Conservation (phyloP, 306 rosid species). For the Cucumis sativus region Cucumber_9930_V3 NC_026655.2:21722501-21723000, state of each 20-base stretch:
- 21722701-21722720: conserved; percentile 95
- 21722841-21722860: neutral
- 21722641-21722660: conserved; percentile 86
- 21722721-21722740: neutral
- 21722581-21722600: neutral
- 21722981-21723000: conserved; percentile 94
- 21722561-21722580: neutral
- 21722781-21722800: neutral
- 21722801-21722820: neutral
- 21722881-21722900: conserved; percentile 25
- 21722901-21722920: conserved; percentile 74
- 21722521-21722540: neutral
- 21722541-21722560: neutral
- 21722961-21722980: conserved; percentile 96
- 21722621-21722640: conserved; percentile 74
- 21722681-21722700: conserved; percentile 91
- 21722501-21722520: neutral
- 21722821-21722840: neutral
- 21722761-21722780: neutral
- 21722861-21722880: conserved; percentile 1
- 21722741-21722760: neutral
- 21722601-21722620: conserved; percentile 81
- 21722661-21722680: conserved; percentile 99
- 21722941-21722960: conserved; percentile 94
- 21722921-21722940: conserved; percentile 80